Conservation (phyloP, 805 yeast genomes). For the Ogataea methylovora region DNA sequence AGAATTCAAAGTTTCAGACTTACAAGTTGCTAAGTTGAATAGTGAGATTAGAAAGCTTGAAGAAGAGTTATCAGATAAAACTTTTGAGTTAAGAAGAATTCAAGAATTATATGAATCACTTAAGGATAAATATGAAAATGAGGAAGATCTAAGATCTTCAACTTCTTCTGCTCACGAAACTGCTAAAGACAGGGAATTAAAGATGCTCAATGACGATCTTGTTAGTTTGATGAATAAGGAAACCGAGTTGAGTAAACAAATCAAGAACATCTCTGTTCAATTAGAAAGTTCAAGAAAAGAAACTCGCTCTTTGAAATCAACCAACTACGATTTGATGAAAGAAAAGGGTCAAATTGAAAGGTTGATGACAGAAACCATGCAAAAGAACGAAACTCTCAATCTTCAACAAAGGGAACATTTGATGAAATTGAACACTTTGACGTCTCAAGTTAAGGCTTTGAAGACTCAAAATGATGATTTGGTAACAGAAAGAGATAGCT, state of each 20-base stretch:
- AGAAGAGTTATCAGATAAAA: slow-evolving; percentile 47
- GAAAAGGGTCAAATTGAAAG: slow-evolving; percentile 36
- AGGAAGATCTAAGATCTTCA: slow-evolving; percentile 28
- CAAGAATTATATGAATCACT: slow-evolving; percentile 41
- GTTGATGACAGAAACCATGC: slow-evolving; percentile 32
- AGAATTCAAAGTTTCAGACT: slow-evolving; percentile 49
- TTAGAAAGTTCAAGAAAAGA: slow-evolving; percentile 47
- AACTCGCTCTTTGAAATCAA: slow-evolving; percentile 30
- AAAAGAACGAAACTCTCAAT: slow-evolving; percentile 33
- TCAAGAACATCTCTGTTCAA: slow-evolving; percentile 54
- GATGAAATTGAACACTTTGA: slow-evolving; percentile 35
- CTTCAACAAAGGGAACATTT: slow-evolving; percentile 39
- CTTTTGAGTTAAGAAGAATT: slow-evolving; percentile 44
- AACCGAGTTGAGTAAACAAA: slow-evolving; percentile 54
- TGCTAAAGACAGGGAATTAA: slow-evolving; percentile 41
- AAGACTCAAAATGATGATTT: slow-evolving; percentile 55
- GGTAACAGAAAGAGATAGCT: slow-evolving; percentile 51
- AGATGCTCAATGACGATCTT: slow-evolving; percentile 45
- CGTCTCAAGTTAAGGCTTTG: slow-evolving; percentile 47
- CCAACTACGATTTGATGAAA: slow-evolving; percentile 29
- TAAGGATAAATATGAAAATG: slow-evolving; percentile 43
- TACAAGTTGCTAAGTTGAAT: slow-evolving; percentile 44
- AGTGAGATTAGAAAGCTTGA: slow-evolving; percentile 44
- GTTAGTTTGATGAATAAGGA: slow-evolving; percentile 53
- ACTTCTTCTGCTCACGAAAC: slow-evolving; percentile 20